Evolutionary conservation across 768 basidiomycete genomes (phyloP), one percentile per base, ranked within the genome.

Genomic region (Trametopsis cervina): DNA sequence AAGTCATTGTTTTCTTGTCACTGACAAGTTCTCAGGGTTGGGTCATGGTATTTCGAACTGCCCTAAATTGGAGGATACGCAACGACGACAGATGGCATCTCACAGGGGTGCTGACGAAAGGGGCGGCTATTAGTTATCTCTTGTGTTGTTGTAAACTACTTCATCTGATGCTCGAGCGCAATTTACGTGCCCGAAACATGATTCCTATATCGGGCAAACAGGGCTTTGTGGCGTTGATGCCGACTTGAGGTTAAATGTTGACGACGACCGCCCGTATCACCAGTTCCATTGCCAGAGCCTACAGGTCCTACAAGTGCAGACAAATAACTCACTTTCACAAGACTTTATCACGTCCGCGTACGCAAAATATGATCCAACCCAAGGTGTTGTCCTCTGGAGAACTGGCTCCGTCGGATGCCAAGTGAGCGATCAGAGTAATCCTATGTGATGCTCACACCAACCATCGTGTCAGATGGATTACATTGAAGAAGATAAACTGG

Each of bases 11-110:
- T 23, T 27, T 40, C 29, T 39, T 13, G 47, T 50, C 39, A 29
- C 33, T 36, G 39, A n/a, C 43, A 24, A 50, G 25, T 7, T 7
- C 25, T 21, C 58, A 88, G 88, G 93, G 63, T 80, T 99, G 48
- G 96, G 95, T 15, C 96, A 99, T 58, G 83, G 81, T 20, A 89
- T 98, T 47, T 83, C 85, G 6, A 94, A 94, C 60, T 99, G 96
- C 61, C 96, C 96, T 17, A 99, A 98, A 66, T 71, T 96, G 53
- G 94, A 97, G 66, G 96, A 99, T 56, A 78, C 83, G 0, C 91
- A 96, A 61, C 73, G 94, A 44, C 70, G 96, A 58, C 86, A 88
- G 65, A 85, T 94, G 78, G 93, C 92, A 10, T 82, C 87, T 20
- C 91, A 95, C 59, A 71, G 90, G 37, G 76, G 76, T 41, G 69